Base-by-base conservation (phyloP, 345 rosid species). In the Melaleuca alternifolia region DNA sequence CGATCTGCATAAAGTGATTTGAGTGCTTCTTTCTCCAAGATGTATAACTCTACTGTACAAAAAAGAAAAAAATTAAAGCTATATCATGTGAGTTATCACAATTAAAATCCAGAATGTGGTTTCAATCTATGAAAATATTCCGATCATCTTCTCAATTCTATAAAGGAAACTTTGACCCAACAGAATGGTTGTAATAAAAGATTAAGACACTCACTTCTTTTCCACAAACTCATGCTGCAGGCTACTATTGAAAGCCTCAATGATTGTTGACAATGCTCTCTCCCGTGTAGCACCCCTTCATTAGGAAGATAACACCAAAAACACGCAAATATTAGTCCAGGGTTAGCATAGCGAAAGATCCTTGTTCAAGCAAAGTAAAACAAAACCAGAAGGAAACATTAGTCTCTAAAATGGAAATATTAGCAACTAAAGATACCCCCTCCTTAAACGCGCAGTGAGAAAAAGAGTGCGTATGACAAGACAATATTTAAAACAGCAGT, bases 241-340 rank as follows among this genome's bases (percentile, higher is more conserved):
- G 56, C 90, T 90, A 83, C 87, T 90, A 89, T 88, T 95, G 89
- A 95, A 97, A 62, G 99, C 95, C 7, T 95, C 97, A 28, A 93
- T 89, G 86, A 95, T 96, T 12, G 91, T 75, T 21, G 89, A 87
- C 91, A 97, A 85, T 83, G 99, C 98, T 85, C 90, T 94, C 93
- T 96, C 99, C 89, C 98, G 92, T 2, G 97, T 97, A 21, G 98
- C 88, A 88, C 95, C 94, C 95, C 99, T 97, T 50, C 54, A 91
- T 30, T 86, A 87, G 84, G 28, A 87, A 86, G 86, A 57, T 2
- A 14, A 51, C 11, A 79, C 24, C 7, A 18, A 6, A 50, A 82
- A 50, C 41, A 48, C 3, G 3, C 13, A 82, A 28, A 82, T 46
- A 54, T 75, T 65, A 76, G 52, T 65, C 4, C 82, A 10, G 37